A percentile compares a stretch with the other conserved stretches of the same genome.
These are phyloP conservation scores for Candida taoyuanica DNA, from an alignment of 805 yeast species.

Conservation along the genomic window DNA sequence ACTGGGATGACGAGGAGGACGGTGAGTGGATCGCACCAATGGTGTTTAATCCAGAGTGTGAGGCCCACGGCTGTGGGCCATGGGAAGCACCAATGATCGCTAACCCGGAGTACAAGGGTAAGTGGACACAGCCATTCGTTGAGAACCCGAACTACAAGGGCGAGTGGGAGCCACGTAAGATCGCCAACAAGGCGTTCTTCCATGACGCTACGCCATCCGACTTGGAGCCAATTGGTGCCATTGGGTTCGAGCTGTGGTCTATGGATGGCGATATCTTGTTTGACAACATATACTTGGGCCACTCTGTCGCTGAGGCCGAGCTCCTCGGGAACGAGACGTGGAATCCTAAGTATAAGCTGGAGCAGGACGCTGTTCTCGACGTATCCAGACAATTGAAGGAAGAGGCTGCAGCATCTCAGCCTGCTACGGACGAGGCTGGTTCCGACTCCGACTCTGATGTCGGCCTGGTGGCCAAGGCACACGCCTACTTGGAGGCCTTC, in stretches of 20 bases:
- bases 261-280: slow-evolving; percentile 72
- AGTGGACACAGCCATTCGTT: slow-evolving; percentile 67
- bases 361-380: slow-evolving; percentile 31
- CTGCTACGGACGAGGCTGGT: not conserved
- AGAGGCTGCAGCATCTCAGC: not conserved
- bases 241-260: slow-evolving; percentile 89
- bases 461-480: slow-evolving; percentile 25
- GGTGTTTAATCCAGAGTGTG: slow-evolving; percentile 72
- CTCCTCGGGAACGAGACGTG: slow-evolving; percentile 73
- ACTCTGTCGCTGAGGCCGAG: slow-evolving; percentile 82
- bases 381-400: slow-evolving; percentile 2
- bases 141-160: slow-evolving; percentile 78
- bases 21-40: slow-evolving; percentile 78
- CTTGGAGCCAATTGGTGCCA: slow-evolving; percentile 65
- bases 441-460: too few species aligned
- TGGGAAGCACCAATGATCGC: slow-evolving; percentile 67
- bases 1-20: slow-evolving; percentile 89
- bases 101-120: slow-evolving; percentile 72
- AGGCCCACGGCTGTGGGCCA: slow-evolving; percentile 68
- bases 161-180: slow-evolving; percentile 62
- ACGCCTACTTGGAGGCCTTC: slow-evolving; percentile 36
- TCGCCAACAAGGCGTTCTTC: slow-evolving; percentile 66
- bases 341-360: slow-evolving; percentile 47
- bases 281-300: slow-evolving; percentile 83
- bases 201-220: slow-evolving; percentile 56